Base-by-base conservation (phyloP, 2,329 filamentous ascomycete genomes). In the Ceratocystis huliohia region DNA sequence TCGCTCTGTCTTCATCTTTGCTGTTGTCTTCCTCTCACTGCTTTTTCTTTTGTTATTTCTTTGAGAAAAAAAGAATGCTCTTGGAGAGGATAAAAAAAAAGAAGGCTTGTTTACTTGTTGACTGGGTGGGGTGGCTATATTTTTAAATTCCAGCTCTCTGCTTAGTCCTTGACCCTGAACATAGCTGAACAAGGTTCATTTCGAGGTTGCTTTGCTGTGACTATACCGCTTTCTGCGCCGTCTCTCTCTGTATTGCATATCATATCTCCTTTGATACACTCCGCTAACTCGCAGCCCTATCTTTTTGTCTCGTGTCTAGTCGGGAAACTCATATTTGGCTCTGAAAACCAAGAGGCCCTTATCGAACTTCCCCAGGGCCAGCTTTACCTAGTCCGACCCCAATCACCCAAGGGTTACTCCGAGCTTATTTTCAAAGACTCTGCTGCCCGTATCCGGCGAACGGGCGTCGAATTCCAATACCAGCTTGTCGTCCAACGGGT, bases 371-470 rank as follows among this genome's bases (percentile, higher is more conserved):
- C 92, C 17, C 91, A 97, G 76, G 94, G 94, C 74, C 92, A 97
- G 76, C 89, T 99, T 57, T 99, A 96, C 76, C 88, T 99, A 71
- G 94, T 99, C 72, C 89, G 94, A 72, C 94, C 94, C 10, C 84
- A 91, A 63, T 97, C 93, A 6, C 91, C 93, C 67, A 99, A 99
- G 76, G 94, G 94, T 70, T 97, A 96, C 75, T 96, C 93, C 1
- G 94, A 99, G 77, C 91, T 97, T 74, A 96, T 99, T 77, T 99
- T 96, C 82, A 96, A 94, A 76, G 94, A 99, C 85, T 88, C 91
- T 48, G 89, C 91, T 61, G 91, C 93, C 65, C 91, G 88, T 69
- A 95, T 99, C 73, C 88, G 95, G 70, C 86, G 90, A 70, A 97
- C 94, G 17, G 92, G 89, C 22, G 92, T 96, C 75, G 91, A 97